Evolutionary conservation across 306 rosid genomes (phyloP).

Genomic region (Hippophae gyantsensis): DNA sequence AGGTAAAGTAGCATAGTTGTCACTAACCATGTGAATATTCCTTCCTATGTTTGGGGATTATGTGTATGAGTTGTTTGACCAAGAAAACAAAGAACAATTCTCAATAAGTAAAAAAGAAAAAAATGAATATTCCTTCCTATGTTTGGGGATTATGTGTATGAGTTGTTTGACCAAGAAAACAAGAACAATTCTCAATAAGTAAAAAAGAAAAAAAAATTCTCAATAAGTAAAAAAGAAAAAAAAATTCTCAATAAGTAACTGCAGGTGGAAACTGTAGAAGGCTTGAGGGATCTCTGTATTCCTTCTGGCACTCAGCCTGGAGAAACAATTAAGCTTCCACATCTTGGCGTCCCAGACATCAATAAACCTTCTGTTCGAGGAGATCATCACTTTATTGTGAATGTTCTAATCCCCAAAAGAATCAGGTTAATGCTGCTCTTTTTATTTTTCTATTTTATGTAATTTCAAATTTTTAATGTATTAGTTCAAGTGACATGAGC

Average conservation of each 20-base stretch:
- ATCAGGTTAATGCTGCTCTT: constrained; percentile 45
- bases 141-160: not conserved
- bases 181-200: too few species aligned
- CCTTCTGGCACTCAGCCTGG: constrained; percentile 92
- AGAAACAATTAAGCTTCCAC: constrained; percentile 52
- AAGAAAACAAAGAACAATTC: too few species aligned
- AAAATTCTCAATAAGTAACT: constrained; percentile 7
- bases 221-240: not conserved
- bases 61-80: too few species aligned
- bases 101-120: too few species aligned
- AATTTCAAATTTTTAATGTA: not conserved
- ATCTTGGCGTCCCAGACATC: constrained; percentile 73
- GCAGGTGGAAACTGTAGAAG: constrained; percentile 93
- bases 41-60: too few species aligned
- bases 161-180: constrained; percentile 8
- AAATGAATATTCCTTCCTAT: too few species aligned
- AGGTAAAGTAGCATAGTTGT: too few species aligned
- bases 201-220: not conserved
- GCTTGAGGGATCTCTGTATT: constrained; percentile 59
- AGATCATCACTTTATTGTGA: constrained; percentile 71
- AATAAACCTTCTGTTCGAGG: constrained; percentile 74
- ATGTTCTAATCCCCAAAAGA: constrained; percentile 68
- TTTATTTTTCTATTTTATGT: constrained; percentile 1
- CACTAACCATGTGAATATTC: too few species aligned
- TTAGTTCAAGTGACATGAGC: not conserved